Evolutionary conservation across 257 asterid species (phyloP).

Genomic region (Primulina huaijiensis): DNA sequence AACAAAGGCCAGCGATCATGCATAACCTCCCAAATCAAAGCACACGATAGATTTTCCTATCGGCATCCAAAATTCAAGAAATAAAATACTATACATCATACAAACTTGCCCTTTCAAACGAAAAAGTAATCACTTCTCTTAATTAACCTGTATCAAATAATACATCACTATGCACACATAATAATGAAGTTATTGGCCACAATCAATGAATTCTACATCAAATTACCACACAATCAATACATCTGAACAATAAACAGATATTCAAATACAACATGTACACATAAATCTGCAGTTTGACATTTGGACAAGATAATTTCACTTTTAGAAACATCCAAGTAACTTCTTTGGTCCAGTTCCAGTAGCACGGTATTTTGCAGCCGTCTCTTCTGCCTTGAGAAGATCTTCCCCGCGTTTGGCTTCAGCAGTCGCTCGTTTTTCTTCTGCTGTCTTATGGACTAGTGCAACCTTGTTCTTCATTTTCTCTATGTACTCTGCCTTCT

Average conservation of each 20-base stretch:
- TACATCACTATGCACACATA: constrained; percentile 33
- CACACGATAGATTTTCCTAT: background rate
- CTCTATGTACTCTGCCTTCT: constrained; percentile 81
- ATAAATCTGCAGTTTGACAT: constrained; percentile 27
- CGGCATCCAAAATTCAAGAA: background rate
- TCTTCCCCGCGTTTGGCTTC: constrained; percentile 91
- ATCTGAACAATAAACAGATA: constrained; percentile 25
- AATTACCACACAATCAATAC: constrained; percentile 27
- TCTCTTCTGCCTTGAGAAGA: constrained; percentile 83
- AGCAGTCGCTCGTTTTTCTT: constrained; percentile 69
- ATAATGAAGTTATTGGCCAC: constrained; percentile 7
- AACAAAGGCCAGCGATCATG: background rate
- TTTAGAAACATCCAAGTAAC: constrained; percentile 68
- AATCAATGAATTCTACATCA: constrained; percentile 31
- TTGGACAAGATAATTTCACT: constrained; percentile 23
- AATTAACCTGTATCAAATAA: constrained; percentile 29
- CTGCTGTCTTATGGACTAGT: constrained; percentile 72
- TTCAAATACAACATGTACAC: constrained; percentile 26
- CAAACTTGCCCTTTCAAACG: background rate
- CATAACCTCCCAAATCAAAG: background rate
- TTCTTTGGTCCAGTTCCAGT: constrained; percentile 88
- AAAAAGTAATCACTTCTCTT: constrained; percentile 17
- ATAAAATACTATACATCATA: background rate
- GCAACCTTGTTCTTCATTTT: constrained; percentile 79
- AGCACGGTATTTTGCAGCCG: constrained; percentile 78